Evolutionary conservation across 257 asterid genomes (phyloP).

Genomic region (Lycium ferocissimum): DNA sequence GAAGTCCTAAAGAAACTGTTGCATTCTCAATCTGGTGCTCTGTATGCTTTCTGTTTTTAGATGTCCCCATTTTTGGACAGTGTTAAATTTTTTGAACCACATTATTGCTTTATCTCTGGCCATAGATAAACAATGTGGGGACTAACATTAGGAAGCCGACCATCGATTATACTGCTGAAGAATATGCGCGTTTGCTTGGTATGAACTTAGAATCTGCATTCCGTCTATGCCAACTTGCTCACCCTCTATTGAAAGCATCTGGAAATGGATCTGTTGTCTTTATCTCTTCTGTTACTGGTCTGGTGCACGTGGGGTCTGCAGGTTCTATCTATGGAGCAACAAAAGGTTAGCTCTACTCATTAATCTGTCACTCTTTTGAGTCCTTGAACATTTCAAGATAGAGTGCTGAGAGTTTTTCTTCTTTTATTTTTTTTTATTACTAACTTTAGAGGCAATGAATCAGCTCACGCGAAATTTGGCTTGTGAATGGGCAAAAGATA

Average conservation of each 20-base stretch:
- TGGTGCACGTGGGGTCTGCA: slow-evolving; percentile 54
- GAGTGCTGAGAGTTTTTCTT: slow-evolving; percentile 11
- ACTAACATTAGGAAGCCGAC: slow-evolving; percentile 90
- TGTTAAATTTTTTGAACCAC: background rate
- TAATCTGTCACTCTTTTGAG: background rate
- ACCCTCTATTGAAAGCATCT: slow-evolving; percentile 88
- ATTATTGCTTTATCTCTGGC: background rate
- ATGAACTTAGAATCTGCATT: slow-evolving; percentile 88
- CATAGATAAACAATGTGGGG: slow-evolving; percentile 88
- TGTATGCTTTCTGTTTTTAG: slow-evolving; percentile 2
- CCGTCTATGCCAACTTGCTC: slow-evolving; percentile 82
- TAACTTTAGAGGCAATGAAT: slow-evolving; percentile 79
- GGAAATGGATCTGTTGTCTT: slow-evolving; percentile 78
- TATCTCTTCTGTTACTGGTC: slow-evolving; percentile 87
- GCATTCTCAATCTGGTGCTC: background rate
- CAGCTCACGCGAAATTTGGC: slow-evolving; percentile 91
- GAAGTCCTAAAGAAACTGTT: background rate
- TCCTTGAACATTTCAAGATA: background rate
- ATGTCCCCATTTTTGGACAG: background rate
- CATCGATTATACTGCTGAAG: slow-evolving; percentile 76
- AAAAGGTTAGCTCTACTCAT: slow-evolving; percentile 58
- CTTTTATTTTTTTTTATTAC: slow-evolving; percentile 4
- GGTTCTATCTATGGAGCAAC: slow-evolving; percentile 95
- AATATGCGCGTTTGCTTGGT: slow-evolving; percentile 67
- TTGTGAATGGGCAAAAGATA: slow-evolving; percentile 96